These are phyloP conservation scores for Microthyrium microscopicum DNA, from an alignment of 2,329 filamentous ascomycete genomes.

Conservation along the genomic window DNA sequence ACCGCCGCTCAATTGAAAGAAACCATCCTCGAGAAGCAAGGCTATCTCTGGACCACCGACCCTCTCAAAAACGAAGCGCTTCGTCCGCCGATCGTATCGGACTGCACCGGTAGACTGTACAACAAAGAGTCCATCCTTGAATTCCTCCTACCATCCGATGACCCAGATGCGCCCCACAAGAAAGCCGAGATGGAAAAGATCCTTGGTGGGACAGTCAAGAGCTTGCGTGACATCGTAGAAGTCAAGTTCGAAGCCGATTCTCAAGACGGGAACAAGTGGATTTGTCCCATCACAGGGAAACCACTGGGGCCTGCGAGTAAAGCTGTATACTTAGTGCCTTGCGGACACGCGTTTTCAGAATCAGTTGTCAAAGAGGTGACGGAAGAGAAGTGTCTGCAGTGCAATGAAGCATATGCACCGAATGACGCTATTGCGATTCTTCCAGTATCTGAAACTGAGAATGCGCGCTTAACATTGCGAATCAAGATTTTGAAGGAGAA, in stretches of 20 bases:
- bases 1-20: slow-evolving; percentile 81
- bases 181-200: slow-evolving; percentile 45
- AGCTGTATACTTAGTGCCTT: slow-evolving; percentile 81
- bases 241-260: slow-evolving; percentile 52
- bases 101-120: slow-evolving; percentile 70
- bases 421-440: slow-evolving; percentile 75
- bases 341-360: slow-evolving; percentile 86
- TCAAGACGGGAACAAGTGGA: slow-evolving; percentile 41
- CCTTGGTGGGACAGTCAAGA: slow-evolving; percentile 49
- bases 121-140: slow-evolving; percentile 84
- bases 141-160: slow-evolving; percentile 40
- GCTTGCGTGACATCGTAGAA: slow-evolving; percentile 72
- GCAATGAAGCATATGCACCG: slow-evolving; percentile 53
- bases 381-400: slow-evolving; percentile 47
- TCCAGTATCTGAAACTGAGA: slow-evolving; percentile 52
- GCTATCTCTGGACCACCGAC: slow-evolving; percentile 75
- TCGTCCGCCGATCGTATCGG: slow-evolving; percentile 62
- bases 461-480: slow-evolving; percentile 48
- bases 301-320: slow-evolving; percentile 64
- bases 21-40: slow-evolving; percentile 65
- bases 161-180: slow-evolving; percentile 26
- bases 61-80: slow-evolving; percentile 69
- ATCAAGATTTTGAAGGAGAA: slow-evolving; percentile 51
- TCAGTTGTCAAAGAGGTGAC: slow-evolving; percentile 68
- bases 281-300: slow-evolving; percentile 79